Evolutionary conservation across 495 filamentous ascomycete species (phyloP), one percentile per base, ranked within the genome.

Genomic region (Trypethelium eluteriae): DNA sequence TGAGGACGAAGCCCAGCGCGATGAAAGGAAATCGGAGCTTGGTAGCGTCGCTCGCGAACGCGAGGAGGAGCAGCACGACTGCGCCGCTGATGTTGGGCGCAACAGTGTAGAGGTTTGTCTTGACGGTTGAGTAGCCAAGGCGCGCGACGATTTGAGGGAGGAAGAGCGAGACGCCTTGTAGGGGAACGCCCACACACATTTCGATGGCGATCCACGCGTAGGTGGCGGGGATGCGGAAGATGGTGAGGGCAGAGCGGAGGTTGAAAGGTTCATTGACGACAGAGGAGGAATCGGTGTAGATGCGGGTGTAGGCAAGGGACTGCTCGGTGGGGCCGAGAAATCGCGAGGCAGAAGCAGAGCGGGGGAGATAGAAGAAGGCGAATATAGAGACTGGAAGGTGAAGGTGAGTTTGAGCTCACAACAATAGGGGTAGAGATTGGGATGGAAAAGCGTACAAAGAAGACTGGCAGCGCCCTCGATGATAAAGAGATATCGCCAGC

Each of bases 91-190:
- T 69, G 41, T 89, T 90, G 5, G 87, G 88, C 0, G 88, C 89
- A 7, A 92, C 88, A 11, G 89, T 92, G 72, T 89, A 90, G 3
- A 91, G 76, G 66, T 92, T 92, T 2, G 89, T 90, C 70, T 87
- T 88, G 68, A 91, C 82, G 2, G 82, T 84, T 47, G 77, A 76
- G 67, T 84, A 88, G 5, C 84, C 83, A 6, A 92, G 78, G 2
- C 87, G 79, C 18, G 76, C 75, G 16, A 92, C 83, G 59, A 93
- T 93, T 67, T 90, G 86, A 0, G 89, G 89, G 67, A 93, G 74
- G 74, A 92, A 93, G 10, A 91, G 81, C 0, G 79, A 74, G 18
- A 91, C 88, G 2, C 81, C 84, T 69, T 91, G 88, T 18, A 92
- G 78, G 0, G 89, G 89, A 0, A 92, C 88, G 49, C 89, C 89